Percentiles rank a stretch among this genome's conserved stretches.
These are phyloP conservation scores for Gracilaria domingensis DNA, from an alignment of 23 red algal genomes.

Conservation along the genomic window DNA sequence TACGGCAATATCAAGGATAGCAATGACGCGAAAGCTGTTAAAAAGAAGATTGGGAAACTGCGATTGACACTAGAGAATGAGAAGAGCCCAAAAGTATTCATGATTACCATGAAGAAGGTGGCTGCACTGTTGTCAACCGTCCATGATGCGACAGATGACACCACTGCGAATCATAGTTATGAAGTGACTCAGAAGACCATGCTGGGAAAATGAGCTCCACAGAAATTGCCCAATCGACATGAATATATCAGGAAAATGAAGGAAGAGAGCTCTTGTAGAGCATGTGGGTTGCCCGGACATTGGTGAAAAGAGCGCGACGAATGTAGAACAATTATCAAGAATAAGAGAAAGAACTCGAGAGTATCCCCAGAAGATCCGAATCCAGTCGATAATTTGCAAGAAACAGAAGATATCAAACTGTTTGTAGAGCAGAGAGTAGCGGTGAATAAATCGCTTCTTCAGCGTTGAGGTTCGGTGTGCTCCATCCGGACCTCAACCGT, in stretches of 20 bases:
- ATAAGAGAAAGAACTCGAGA: background rate
- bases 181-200: background rate
- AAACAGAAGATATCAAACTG: background rate
- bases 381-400: background rate
- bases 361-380: background rate
- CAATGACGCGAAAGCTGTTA: too few species aligned
- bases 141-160: too few species aligned
- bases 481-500: slow-evolving; percentile 29
- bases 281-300: slow-evolving; percentile 28
- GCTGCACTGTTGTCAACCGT: too few species aligned
- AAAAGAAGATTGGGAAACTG: too few species aligned
- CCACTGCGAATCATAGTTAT: too few species aligned
- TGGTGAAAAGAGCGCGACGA: slow-evolving; percentile 31
- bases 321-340: background rate
- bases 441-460: slow-evolving; percentile 23
- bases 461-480: background rate
- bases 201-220: background rate
- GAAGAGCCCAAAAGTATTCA: too few species aligned
- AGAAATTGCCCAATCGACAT: background rate
- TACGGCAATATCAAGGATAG: background rate
- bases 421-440: background rate
- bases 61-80: too few species aligned
- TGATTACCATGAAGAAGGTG: too few species aligned
- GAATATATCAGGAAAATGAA: slow-evolving; percentile 28
- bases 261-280: background rate